Evolutionary conservation across 2,329 filamentous ascomycete species (phyloP).

Genomic region (Volutella citrinella): DNA sequence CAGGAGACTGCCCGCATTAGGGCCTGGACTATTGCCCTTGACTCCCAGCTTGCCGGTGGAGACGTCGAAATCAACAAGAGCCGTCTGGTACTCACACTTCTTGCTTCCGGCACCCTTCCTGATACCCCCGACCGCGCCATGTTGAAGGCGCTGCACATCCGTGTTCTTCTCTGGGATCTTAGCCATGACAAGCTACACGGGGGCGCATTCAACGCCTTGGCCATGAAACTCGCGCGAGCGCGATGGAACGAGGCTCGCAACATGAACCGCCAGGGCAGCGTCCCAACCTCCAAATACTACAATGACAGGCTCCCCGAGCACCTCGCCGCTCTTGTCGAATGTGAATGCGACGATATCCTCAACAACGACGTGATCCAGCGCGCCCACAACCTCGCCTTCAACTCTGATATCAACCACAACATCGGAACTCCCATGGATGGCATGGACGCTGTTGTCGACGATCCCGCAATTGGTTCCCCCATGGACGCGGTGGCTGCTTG

Average conservation of each 20-base stretch:
- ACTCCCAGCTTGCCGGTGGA: conserved; percentile 87
- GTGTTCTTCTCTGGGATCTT: conserved; percentile 80
- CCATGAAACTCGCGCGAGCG: conserved; percentile 68
- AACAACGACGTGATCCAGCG: conserved; percentile 75
- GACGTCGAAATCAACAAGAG: conserved; percentile 88
- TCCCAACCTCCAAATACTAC: conserved; percentile 41
- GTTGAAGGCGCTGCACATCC: conserved; percentile 88
- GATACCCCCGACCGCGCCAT: conserved; percentile 80
- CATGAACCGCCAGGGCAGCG: conserved; percentile 50
- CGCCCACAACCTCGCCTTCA: conserved; percentile 87
- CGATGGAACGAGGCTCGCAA: conserved; percentile 81
- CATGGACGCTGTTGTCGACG: conserved; percentile 81
- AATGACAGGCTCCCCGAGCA: conserved; percentile 69
- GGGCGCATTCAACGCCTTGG: conserved; percentile 64
- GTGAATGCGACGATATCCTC: conserved; percentile 80
- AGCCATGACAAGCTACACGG: conserved; percentile 65
- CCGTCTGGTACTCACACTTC: conserved; percentile 77
- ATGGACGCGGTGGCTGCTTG: conserved; percentile 89
- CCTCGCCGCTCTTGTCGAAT: conserved; percentile 70
- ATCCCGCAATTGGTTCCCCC: conserved; percentile 79
- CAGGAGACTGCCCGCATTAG: conserved; percentile 84
- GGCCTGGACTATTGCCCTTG: conserved; percentile 89
- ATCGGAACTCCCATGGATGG: conserved; percentile 62
- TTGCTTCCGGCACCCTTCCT: conserved; percentile 84
- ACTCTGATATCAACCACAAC: conserved; percentile 69